Base-by-base conservation (phyloP, 2,329 filamentous ascomycete genomes). In the Westerdykella sp. region DNA sequence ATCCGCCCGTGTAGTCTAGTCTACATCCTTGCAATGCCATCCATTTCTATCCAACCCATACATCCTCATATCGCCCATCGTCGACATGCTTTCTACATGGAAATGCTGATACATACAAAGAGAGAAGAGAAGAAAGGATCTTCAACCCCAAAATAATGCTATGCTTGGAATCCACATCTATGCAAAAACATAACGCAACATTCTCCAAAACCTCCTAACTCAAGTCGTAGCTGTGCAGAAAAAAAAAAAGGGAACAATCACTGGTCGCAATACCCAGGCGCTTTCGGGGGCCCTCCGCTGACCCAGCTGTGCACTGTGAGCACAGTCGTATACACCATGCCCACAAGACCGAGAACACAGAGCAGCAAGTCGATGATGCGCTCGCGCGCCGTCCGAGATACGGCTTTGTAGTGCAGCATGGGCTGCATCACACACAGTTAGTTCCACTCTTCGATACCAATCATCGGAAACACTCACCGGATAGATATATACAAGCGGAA, bases 401-500 rank as follows among this genome's bases (percentile, higher is more conserved):
- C 85, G 11, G 81, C 89, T 61, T 78, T 83, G 70, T 87, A 86
- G 63, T 98, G 93, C 41, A 98, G 80, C 66, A 98, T 75, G 36
- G 93, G 91, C 88, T 96, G 55, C 43, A 2, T 57, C 37, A 28
- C 25, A 12, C 37, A 28, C 25, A 12, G 60, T 74, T 50, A 28
- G 25, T 25, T 39, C 16, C 15, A 12, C 14, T 5, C 36, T 9
- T 9, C 15, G 6, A 21, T 11, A 38, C 2, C 15, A 23, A 10
- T 21, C 18, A 21, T 21, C 6, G 2, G 15, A 6, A 18, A 31
- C 32, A 80, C 87, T 77, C 77, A 96, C 90, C 52, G 93, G 94
- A 65, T 98, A 98, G 42, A 98, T 94, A 62, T 94, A 97, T 48
- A 97, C 93, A 45, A 98, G 73, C 36, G 93, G 93, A 56, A 98